These are phyloP conservation scores for Geotrichum phurueaensis DNA, from an alignment of 1,139 yeast species.

Conservation along the genomic window DNA sequence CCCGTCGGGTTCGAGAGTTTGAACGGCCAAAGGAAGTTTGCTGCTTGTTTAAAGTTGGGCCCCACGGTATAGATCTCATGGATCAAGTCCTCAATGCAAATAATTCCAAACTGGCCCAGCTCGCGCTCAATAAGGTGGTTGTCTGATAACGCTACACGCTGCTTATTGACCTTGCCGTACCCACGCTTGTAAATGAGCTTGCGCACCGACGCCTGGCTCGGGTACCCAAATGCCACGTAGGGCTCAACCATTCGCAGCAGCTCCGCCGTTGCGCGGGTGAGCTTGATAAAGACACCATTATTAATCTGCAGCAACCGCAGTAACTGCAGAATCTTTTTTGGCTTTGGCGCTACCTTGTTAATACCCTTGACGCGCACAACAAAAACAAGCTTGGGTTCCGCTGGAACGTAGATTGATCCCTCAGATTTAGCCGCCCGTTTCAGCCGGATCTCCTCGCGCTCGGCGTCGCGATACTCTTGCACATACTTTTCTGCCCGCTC, in stretches of 20 bases:
- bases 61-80: constrained; percentile 99
- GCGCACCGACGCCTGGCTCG: constrained; percentile 91
- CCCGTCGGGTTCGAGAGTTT: constrained; percentile 98
- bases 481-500: constrained; percentile 98
- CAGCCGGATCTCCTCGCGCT: constrained; percentile 85
- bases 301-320: constrained; percentile 96
- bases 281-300: constrained; percentile 96
- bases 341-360: constrained; percentile 99
- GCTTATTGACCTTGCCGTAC: constrained; percentile 98
- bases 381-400: constrained; percentile 93
- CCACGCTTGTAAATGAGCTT: constrained; percentile 99
- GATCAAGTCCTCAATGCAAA: constrained; percentile 93
- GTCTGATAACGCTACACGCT: constrained; percentile 85
- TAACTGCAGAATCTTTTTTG: constrained; percentile 98
- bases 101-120: constrained; percentile 95
- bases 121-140: constrained; percentile 88
- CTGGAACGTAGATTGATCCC: constrained; percentile 78
- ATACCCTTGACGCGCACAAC: constrained; percentile 99
- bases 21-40: constrained; percentile 99
- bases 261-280: constrained; percentile 97
- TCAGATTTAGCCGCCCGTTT: constrained; percentile 95
- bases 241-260: constrained; percentile 97
- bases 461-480: constrained; percentile 92
- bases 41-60: constrained; percentile 99
- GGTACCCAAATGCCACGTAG: constrained; percentile 99